These are phyloP conservation scores for Paraleonurus japonicus DNA, from an alignment of 257 asterid species.

Conservation along the genomic window DNA sequence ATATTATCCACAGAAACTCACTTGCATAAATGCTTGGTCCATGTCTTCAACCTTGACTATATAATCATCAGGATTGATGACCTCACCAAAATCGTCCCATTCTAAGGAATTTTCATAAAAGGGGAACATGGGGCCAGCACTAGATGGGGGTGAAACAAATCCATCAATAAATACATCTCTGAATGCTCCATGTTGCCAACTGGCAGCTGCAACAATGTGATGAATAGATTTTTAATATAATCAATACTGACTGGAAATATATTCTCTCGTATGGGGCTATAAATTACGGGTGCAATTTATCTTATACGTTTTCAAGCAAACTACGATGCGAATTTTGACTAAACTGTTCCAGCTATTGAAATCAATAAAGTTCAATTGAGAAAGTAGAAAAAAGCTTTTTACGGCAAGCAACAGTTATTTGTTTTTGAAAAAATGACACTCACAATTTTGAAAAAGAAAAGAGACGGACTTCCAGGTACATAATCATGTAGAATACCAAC, in stretches of 20 bases:
- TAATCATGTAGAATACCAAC: background rate
- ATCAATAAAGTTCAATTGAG: constrained; percentile 16
- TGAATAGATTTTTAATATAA: constrained; percentile 11
- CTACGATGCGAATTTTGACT: background rate
- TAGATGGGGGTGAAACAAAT: constrained; percentile 66
- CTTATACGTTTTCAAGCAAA: constrained; percentile 6
- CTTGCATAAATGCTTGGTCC: constrained; percentile 58
- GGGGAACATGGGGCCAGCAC: constrained; percentile 92
- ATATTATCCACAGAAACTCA: constrained; percentile 38
- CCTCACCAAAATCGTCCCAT: constrained; percentile 99
- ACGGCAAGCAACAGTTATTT: constrained; percentile 8
- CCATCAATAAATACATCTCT: constrained; percentile 91
- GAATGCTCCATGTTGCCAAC: constrained; percentile 63
- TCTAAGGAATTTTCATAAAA: constrained; percentile 61
- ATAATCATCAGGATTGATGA: constrained; percentile 94
- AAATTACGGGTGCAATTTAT: constrained; percentile 20
- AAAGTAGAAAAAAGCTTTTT: background rate
- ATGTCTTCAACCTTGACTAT: constrained; percentile 68
- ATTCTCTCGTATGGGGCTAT: background rate
- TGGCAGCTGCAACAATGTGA: constrained; percentile 51
- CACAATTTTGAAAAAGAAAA: background rate
- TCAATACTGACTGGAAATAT: background rate
- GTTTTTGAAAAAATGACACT: background rate
- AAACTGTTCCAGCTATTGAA: background rate
- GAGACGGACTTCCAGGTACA: background rate